Percentiles rank a stretch among this genome's conserved stretches.
These are phyloP conservation scores for Parasitella parasitica DNA, from an alignment of 371 early-diverging fungal genomes.

Conservation along the genomic window DNA sequence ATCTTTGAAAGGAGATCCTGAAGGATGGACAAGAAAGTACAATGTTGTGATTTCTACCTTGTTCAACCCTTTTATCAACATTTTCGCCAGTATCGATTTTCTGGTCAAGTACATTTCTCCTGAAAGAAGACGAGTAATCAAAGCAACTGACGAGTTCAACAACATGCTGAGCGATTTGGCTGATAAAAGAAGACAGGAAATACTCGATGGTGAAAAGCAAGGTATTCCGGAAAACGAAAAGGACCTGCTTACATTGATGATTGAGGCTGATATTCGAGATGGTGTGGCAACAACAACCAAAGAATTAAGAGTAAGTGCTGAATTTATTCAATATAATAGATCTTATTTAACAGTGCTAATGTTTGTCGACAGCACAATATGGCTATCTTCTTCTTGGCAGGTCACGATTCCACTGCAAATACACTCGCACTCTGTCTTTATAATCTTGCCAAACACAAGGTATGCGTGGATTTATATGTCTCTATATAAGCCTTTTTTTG, in stretches of 20 bases:
- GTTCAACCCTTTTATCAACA: conserved; percentile 7
- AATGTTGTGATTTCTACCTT: conserved; percentile 9
- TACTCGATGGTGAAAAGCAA: not conserved
- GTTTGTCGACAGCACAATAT: conserved; percentile 6
- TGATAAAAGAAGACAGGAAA: conserved; percentile 12
- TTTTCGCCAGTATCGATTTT: conserved; percentile 8
- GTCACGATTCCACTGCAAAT: conserved; percentile 56
- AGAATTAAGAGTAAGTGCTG: conserved; percentile 17
- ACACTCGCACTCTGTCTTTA: conserved; percentile 40
- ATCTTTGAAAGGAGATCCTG: conserved; percentile 25
- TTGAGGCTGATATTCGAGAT: conserved; percentile 31
- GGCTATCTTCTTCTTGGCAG: conserved; percentile 17
- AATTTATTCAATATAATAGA: no score
- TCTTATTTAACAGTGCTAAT: not conserved
- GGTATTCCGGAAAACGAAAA: conserved; percentile 42
- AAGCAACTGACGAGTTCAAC: conserved; percentile 4
- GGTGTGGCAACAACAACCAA: conserved; percentile 13
- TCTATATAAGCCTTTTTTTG: not conserved
- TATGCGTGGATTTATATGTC: conserved; percentile 15
- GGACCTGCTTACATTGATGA: conserved; percentile 37
- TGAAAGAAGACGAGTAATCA: not conserved
- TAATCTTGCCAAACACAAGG: conserved; percentile 43
- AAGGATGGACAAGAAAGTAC: conserved; percentile 35
- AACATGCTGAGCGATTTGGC: conserved; percentile 6
- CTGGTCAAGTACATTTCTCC: conserved; percentile 2